Evolutionary conservation across 257 asterid genomes (phyloP).

Genomic region (Fraxinus pennsylvanica): DNA sequence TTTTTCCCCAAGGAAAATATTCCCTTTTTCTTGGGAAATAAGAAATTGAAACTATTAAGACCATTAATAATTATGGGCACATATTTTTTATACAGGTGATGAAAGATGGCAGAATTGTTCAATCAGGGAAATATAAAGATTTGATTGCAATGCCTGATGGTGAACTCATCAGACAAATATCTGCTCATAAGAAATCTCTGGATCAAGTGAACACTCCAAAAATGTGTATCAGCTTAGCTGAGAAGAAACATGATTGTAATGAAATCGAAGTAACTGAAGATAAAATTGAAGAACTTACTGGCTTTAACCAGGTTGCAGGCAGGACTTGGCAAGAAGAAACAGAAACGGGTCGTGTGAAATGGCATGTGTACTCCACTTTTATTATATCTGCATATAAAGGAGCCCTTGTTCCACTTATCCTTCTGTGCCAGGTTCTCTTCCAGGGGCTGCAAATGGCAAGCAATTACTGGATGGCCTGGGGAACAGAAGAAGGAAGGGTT

Average conservation of each 20-base stretch:
- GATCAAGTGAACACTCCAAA: slow-evolving; percentile 52
- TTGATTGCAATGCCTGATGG: slow-evolving; percentile 57
- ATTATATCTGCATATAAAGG: slow-evolving; percentile 75
- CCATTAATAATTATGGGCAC: background rate
- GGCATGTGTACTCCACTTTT: slow-evolving; percentile 71
- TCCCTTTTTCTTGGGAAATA: background rate
- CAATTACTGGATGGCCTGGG: slow-evolving; percentile 95
- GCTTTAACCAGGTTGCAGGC: slow-evolving; percentile 32
- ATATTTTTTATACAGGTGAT: slow-evolving; percentile 45
- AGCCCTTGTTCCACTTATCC: slow-evolving; percentile 63
- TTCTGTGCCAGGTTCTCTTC: slow-evolving; percentile 72
- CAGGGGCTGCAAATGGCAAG: slow-evolving; percentile 80
- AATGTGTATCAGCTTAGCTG: slow-evolving; percentile 19
- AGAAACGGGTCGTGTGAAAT: slow-evolving; percentile 73
- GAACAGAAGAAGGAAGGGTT: slow-evolving; percentile 53
- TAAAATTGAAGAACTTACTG: slow-evolving; percentile 39
- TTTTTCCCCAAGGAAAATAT: background rate
- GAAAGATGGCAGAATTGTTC: slow-evolving; percentile 73
- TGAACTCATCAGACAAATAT: slow-evolving; percentile 61
- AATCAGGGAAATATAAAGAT: slow-evolving; percentile 68
- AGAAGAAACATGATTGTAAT: slow-evolving; percentile 31
- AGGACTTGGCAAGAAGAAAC: slow-evolving; percentile 48
- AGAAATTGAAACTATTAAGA: background rate
- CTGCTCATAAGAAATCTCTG: slow-evolving; percentile 59
- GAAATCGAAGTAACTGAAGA: slow-evolving; percentile 42